Evolutionary conservation across 225 moss, liverwort and hornwort genomes (phyloP), one percentile per base, ranked within the genome.

Genomic region (Antitrichia curtipendula): DNA sequence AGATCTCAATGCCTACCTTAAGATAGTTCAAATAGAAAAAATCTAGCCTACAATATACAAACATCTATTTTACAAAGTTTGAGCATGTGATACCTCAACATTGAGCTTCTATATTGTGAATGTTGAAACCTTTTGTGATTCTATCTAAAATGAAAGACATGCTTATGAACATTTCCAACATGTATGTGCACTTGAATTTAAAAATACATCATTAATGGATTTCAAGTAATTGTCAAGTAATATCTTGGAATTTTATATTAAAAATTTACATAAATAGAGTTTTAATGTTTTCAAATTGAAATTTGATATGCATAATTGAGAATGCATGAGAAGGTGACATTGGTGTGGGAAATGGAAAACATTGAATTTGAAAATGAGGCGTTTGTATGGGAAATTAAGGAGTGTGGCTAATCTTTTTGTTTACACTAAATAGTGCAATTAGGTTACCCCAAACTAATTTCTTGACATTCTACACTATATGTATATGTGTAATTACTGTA

Each of bases 1-100:
- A 47, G 17, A 73, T 29, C 27, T 0, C 47, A 0, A 0, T 47
- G 31, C 17, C 4, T 45, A 10, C 16, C 2, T 72, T 0, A 10
- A 0, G 2, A 16, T 45, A 17, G 16, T 28, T 45, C 29, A 45
- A 45, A 45, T 45, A 45, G 17, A 1, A 71, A 45, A 45, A 43
- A 28, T 45, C 6, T 45, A 71, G 1, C 16, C 28, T 43, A 71
- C 10, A 71, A 45, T 43, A 28, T 71, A 5, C 18, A 47, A 18
- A 31, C 47, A 73, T 73, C 11, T 31, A 31, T 11, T 10, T 49
- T 73, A 47, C 12, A 47, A 73, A 73, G 10, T 49, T 73, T 31
- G 1, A 4, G 4, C 19, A 73, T 49, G 2, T 73, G 7, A 11
- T 29, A 31, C 4, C 1, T 47, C 0, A 3, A 47, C 2, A 73